Evolutionary conservation across 2,329 filamentous ascomycete species (phyloP), one percentile per base, ranked within the genome.

Genomic region (Ophidiomyces ophidiicola): DNA sequence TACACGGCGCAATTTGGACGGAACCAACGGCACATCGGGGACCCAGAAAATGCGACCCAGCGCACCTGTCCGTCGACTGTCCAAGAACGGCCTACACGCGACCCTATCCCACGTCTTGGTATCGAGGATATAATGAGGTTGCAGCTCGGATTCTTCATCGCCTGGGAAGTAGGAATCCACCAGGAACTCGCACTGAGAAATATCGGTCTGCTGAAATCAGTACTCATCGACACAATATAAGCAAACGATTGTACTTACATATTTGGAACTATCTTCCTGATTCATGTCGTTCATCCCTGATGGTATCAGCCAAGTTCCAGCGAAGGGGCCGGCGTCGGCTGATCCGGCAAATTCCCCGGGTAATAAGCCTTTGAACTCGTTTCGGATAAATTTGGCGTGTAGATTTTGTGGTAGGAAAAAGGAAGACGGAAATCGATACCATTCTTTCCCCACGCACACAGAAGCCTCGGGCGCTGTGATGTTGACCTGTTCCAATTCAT

Each of bases 391-490:
- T 50, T 90, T 94, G 50, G 83, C 81, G 47, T 75, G 79, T 67
- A 90, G 82, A 35, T 76, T 73, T n/a, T 78, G 68, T 0, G 90
- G 88, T 2, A 98, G 68, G 56, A 90, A 86, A 64, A 86, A 96
- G 0, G 87, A 92, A 0, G 82, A 88, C 1, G 90, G 88, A 56
- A 94, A 96, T 24, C 90, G 82, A 59, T 98, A 94, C 90, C 90
- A 98, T 57, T 98, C 90, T 57, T 96, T 98, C 19, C 84, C 86
- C 26, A 94, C 74, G 58, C 90, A 98, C 2, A 98, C 75, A 12
- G 70, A 77, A 46, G 84, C 80, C 11, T 78, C 82, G 1, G 64
- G 57, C 0, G 64, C 60, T 2, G 75, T 72, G 4, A 82, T 50
- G 1, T 66, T 70, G 6, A 64, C 53, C 10, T 68, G 53, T 31